Percentiles rank a stretch among this genome's conserved stretches.
phyloP scores from a whole-genome alignment of 176 grass and related monocot genomes.

The Poa annua region DNA sequence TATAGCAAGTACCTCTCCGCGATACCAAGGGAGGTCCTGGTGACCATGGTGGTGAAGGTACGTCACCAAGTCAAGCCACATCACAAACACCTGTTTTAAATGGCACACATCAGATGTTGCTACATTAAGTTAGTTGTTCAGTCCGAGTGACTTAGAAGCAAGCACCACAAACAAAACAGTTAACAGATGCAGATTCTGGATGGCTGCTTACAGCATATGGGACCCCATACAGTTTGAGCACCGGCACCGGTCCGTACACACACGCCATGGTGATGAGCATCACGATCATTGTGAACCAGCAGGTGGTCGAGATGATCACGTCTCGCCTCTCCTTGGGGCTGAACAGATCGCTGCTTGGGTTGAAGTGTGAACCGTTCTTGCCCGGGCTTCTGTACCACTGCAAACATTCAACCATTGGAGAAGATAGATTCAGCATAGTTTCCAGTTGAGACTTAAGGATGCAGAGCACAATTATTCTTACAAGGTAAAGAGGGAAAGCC shows the following conservation, averaged over 20 bases:
- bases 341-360: slow-evolving; percentile 77
- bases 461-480: slow-evolving; percentile 30
- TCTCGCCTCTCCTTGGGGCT: slow-evolving; percentile 57
- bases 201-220: slow-evolving; percentile 63
- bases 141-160: not conserved
- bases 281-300: slow-evolving; percentile 64
- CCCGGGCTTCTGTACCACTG: slow-evolving; percentile 76
- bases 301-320: slow-evolving; percentile 65
- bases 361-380: slow-evolving; percentile 78
- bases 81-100: slow-evolving; percentile 74
- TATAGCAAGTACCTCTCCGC: slow-evolving; percentile 59
- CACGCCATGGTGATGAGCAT: slow-evolving; percentile 58
- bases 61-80: slow-evolving; percentile 88
- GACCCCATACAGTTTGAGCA: slow-evolving; percentile 77
- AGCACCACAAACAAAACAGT: not conserved
- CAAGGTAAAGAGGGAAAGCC: slow-evolving; percentile 81
- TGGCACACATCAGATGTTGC: not conserved
- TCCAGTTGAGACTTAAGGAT: not conserved
- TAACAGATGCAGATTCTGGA: not conserved
- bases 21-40: slow-evolving; percentile 81
- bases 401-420: not conserved
- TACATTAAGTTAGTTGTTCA: slow-evolving; percentile 9
- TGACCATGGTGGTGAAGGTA: slow-evolving; percentile 93
- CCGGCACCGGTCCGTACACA: slow-evolving; percentile 24
- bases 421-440: not conserved